These are phyloP conservation scores for Xylaria arbuscula DNA, from an alignment of 2,329 filamentous ascomycete species.

Conservation along the genomic window DNA sequence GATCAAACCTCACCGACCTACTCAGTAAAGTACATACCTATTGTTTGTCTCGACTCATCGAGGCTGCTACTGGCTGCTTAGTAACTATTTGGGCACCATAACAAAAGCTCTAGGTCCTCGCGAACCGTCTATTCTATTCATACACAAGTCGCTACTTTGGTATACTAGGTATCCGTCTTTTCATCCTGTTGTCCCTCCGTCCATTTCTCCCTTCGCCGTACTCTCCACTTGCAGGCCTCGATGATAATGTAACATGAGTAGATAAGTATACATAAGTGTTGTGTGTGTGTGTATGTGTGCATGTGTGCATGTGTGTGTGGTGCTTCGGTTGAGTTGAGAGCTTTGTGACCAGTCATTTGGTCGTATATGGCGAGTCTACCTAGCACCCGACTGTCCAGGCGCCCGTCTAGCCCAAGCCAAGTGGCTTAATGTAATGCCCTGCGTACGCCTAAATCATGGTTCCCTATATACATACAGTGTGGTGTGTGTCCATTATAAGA, in stretches of 20 bases:
- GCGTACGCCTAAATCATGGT: constrained; percentile 28
- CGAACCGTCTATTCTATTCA: constrained; percentile 21
- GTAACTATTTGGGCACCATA: neutral
- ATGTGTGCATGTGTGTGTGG: constrained; percentile 10
- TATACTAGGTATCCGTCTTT: constrained; percentile 30
- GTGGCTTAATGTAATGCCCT: constrained; percentile 18
- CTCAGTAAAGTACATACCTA: neutral
- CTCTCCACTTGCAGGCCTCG: constrained; percentile 18
- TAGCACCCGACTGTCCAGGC: constrained; percentile 15
- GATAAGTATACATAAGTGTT: constrained; percentile 31
- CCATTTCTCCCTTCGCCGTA: constrained; percentile 2
- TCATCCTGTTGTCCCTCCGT: constrained; percentile 4
- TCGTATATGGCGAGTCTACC: constrained; percentile 26
- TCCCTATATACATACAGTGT: constrained; percentile 36
- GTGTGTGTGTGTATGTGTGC: constrained; percentile 27
- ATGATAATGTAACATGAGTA: constrained; percentile 32
- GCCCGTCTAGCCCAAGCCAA: constrained; percentile 17
- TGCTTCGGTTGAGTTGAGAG: constrained; percentile 48
- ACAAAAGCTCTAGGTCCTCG: constrained; percentile 9
- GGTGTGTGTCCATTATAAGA: constrained; percentile 3
- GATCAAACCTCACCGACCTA: neutral
- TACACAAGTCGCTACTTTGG: constrained; percentile 28
- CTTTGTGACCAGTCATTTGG: constrained; percentile 37
- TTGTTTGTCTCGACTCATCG: neutral
- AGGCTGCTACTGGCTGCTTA: neutral